Percentiles rank a stretch among this genome's conserved stretches.
Evolutionary conservation across 2,329 filamentous ascomycete genomes (phyloP).

Genomic region (Ophiostoma ips): DNA sequence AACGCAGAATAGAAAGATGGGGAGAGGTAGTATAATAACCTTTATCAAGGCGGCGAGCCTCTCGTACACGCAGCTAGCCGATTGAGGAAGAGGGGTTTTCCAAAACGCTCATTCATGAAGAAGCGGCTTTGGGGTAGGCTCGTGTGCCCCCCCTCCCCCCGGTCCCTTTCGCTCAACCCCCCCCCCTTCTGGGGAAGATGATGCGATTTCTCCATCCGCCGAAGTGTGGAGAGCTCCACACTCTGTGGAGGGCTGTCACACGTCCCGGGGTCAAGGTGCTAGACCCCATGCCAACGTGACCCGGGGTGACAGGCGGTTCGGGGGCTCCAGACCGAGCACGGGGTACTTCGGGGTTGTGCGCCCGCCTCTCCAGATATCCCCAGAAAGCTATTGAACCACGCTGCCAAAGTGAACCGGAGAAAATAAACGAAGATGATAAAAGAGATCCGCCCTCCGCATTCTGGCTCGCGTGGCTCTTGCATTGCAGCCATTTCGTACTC

Average conservation of each 20-base stretch:
- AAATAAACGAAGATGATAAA: neutral
- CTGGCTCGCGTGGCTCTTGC: neutral
- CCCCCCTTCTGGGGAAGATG: constrained; percentile 5
- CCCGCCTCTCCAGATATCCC: neutral
- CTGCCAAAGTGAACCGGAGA: neutral
- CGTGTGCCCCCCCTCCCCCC: neutral
- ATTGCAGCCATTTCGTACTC: neutral
- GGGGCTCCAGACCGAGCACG: constrained; percentile 5
- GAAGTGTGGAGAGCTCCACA: constrained; percentile 6
- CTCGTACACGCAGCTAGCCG: neutral
- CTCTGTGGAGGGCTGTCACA: constrained; percentile 4
- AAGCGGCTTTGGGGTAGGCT: neutral
- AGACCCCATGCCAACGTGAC: neutral
- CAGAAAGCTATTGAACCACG: neutral
- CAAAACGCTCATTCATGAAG: neutral
- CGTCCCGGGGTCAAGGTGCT: neutral
- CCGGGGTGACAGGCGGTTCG: neutral
- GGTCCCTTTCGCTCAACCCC: neutral
- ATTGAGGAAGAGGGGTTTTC: neutral
- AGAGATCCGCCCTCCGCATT: neutral
- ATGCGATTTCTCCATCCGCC: constrained; percentile 4
- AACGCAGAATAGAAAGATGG: neutral
- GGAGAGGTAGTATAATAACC: neutral
- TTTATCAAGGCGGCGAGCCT: neutral
- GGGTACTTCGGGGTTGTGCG: neutral